These are phyloP conservation scores for Calendula officinalis DNA, from an alignment of 129 eudicot genomes.

Conservation along the genomic window DNA sequence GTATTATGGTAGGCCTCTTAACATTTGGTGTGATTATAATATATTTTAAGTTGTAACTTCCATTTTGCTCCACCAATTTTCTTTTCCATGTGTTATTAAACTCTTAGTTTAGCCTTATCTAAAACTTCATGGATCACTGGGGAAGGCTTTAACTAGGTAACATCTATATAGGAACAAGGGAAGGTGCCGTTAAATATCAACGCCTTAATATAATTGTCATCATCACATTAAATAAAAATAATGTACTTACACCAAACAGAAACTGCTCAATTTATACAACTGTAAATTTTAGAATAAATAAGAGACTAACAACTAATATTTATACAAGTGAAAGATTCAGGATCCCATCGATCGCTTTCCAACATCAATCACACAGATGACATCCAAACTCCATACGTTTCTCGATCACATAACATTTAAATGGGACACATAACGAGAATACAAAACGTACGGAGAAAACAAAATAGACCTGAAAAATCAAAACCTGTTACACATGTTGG, in stretches of 20 bases:
- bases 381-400: not conserved
- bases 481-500: constrained; percentile 14
- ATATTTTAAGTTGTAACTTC: not conserved
- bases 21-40: not conserved
- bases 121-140: not conserved
- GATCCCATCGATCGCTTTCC: not conserved
- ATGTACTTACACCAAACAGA: not conserved
- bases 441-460: not conserved
- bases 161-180: constrained; percentile 18
- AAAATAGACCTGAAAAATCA: not conserved
- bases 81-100: not conserved
- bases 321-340: constrained; percentile 2
- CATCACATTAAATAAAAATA: constrained; percentile 11
- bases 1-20: too few relatives aligned
- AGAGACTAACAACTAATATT: not conserved
- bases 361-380: constrained; percentile 5
- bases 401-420: not conserved
- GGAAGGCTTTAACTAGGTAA: constrained; percentile 24
- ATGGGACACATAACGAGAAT: not conserved
- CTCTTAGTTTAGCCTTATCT: not conserved
- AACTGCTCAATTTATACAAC: constrained; percentile 1
- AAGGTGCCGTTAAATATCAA: constrained; percentile 11
- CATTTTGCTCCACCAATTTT: not conserved
- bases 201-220: not conserved
- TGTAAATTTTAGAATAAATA: not conserved